Conservation (phyloP, 768 basidiomycete species). For the Panaeolus cyanescens region DNA sequence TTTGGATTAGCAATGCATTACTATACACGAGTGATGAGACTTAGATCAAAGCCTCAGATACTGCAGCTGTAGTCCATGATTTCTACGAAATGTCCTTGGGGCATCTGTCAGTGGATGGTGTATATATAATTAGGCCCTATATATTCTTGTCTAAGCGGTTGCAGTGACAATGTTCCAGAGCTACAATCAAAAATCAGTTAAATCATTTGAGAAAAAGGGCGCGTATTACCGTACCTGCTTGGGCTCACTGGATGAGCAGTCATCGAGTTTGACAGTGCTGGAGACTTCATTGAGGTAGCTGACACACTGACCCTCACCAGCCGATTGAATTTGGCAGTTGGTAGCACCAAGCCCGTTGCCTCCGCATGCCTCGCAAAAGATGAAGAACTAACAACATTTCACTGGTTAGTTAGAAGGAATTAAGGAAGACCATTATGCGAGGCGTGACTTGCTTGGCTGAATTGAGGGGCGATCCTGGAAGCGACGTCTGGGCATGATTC, state of each 20-base stretch:
- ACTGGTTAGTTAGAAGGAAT: too few relatives aligned
- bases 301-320: background rate
- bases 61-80: too few relatives aligned
- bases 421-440: too few relatives aligned
- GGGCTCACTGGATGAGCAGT: background rate
- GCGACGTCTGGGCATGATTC: background rate
- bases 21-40: too few relatives aligned
- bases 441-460: background rate
- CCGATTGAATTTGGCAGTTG: background rate
- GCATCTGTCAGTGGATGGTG: too few relatives aligned
- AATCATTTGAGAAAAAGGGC: background rate
- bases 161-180: background rate
- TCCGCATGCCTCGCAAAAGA: background rate
- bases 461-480: background rate
- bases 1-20: too few relatives aligned
- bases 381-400: background rate
- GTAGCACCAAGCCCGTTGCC: background rate
- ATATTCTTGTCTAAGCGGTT: background rate
- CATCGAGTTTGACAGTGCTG: background rate
- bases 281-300: background rate
- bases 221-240: background rate
- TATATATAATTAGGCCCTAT: background rate
- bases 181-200: background rate
- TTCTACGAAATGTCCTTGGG: too few relatives aligned
- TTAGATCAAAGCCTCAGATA: too few relatives aligned